Evolutionary conservation across 1,139 yeast species (phyloP).

Genomic region (Eremothecium gossypii): DNA sequence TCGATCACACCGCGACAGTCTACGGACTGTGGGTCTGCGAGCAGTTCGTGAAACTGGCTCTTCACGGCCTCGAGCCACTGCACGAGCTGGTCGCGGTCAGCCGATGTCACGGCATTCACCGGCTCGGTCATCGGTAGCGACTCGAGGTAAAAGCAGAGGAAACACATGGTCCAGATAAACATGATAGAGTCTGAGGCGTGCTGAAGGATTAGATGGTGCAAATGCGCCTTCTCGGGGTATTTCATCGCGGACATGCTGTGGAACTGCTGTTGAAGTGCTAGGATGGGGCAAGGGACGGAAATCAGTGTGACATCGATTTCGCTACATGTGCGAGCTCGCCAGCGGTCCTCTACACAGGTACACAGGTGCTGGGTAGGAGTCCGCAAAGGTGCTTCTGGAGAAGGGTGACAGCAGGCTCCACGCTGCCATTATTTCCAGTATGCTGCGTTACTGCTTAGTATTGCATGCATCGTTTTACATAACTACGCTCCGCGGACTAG

Average conservation of each 20-base stretch:
- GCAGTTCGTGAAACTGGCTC: not conserved
- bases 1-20: conserved; percentile 1
- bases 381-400: too few relatives aligned
- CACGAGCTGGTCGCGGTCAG: conserved; percentile 1
- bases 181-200: not conserved
- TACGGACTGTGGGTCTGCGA: conserved; percentile 1
- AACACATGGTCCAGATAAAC: conserved; percentile 2
- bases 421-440: too few relatives aligned
- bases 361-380: too few relatives aligned
- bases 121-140: not conserved
- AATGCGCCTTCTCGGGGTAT: not conserved
- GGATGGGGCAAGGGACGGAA: too few relatives aligned
- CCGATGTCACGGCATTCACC: not conserved
- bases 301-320: too few relatives aligned
- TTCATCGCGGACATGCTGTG: not conserved
- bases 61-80: not conserved
- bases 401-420: too few relatives aligned
- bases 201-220: not conserved
- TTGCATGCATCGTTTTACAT: too few relatives aligned
- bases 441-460: too few relatives aligned
- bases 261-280: too few relatives aligned
- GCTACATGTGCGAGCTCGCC: too few relatives aligned
- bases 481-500: too few relatives aligned
- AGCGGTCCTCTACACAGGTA: too few relatives aligned
- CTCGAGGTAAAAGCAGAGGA: conserved; percentile 1